Evolutionary conservation across 83 land plant species (phyloP).

Genomic region (Diphasiastrum complanatum): DNA sequence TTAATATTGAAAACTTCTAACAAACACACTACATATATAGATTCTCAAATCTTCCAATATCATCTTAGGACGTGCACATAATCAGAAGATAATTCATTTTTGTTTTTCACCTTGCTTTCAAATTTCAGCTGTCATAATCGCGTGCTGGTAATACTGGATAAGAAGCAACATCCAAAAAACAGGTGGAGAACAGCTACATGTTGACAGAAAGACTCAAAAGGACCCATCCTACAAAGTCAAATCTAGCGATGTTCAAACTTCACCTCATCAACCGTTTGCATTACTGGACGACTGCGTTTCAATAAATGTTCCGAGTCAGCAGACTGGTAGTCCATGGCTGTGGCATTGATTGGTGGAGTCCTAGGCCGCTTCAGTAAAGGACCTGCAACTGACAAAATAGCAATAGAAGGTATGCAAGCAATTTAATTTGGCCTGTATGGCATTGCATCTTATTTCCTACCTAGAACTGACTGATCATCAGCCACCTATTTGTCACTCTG

Average conservation of each 20-base stretch:
- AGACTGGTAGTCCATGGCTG: conserved; percentile 72
- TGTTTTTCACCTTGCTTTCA: too few relatives aligned
- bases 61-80: too few relatives aligned
- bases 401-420: conserved; percentile 29
- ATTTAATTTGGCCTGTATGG: neutral
- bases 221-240: neutral
- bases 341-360: conserved; percentile 64
- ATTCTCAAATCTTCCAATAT: too few relatives aligned
- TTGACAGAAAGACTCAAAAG: neutral
- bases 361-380: conserved; percentile 85
- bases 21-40: too few relatives aligned
- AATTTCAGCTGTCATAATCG: too few relatives aligned
- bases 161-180: too few relatives aligned
- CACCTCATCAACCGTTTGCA: conserved; percentile 77
- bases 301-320: conserved; percentile 92
- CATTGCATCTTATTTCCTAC: neutral
- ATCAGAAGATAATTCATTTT: too few relatives aligned
- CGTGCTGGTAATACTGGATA: too few relatives aligned
- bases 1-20: too few relatives aligned
- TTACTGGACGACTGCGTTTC: conserved; percentile 64
- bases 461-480: neutral
- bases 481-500: neutral
- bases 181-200: neutral
- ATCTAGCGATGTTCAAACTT: conserved; percentile 11
- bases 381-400: conserved; percentile 31